These are phyloP conservation scores for Phaeoacremonium minimum DNA, from an alignment of 2,329 filamentous ascomycete species.

Conservation along the genomic window DNA sequence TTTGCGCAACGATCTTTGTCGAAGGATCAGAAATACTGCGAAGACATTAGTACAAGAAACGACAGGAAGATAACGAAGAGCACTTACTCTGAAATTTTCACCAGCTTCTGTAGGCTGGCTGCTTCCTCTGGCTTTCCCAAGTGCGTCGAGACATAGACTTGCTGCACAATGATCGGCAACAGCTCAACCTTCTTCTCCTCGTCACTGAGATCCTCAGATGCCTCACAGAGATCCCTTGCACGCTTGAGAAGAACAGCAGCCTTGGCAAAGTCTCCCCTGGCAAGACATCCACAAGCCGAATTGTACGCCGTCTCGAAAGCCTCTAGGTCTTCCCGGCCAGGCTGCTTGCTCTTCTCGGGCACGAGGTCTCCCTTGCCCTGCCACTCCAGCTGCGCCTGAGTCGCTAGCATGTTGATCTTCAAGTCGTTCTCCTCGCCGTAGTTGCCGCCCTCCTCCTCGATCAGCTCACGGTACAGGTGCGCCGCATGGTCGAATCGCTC, in stretches of 20 bases:
- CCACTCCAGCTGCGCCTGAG: slow-evolving; percentile 71
- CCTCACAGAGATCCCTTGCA: slow-evolving; percentile 67
- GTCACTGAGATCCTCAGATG: slow-evolving; percentile 66
- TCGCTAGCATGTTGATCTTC: slow-evolving; percentile 70
- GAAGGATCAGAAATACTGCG: slow-evolving; percentile 62
- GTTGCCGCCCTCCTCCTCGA: slow-evolving; percentile 32
- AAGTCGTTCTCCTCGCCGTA: slow-evolving; percentile 69
- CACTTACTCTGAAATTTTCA: slow-evolving; percentile 58
- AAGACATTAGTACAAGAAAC: slow-evolving; percentile 19
- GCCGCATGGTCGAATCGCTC: slow-evolving; percentile 69
- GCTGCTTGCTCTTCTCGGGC: slow-evolving; percentile 48
- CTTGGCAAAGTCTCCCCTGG: slow-evolving; percentile 60
- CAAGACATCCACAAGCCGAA: slow-evolving; percentile 68
- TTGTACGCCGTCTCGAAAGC: slow-evolving; percentile 83
- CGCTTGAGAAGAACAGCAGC: slow-evolving; percentile 65
- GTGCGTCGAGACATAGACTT: slow-evolving; percentile 66
- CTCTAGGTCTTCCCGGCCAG: slow-evolving; percentile 59
- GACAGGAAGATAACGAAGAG: background rate
- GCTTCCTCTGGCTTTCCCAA: slow-evolving; percentile 65
- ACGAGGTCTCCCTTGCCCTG: slow-evolving; percentile 48
- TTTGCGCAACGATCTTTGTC: slow-evolving; percentile 60
- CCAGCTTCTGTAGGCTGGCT: slow-evolving; percentile 53
- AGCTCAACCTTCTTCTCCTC: slow-evolving; percentile 73
- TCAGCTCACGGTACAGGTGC: slow-evolving; percentile 58
- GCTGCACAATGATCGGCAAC: slow-evolving; percentile 71